Evolutionary conservation across 371 early-diverging fungal species (phyloP).

Genomic region (Conidiobolus incongruus): DNA sequence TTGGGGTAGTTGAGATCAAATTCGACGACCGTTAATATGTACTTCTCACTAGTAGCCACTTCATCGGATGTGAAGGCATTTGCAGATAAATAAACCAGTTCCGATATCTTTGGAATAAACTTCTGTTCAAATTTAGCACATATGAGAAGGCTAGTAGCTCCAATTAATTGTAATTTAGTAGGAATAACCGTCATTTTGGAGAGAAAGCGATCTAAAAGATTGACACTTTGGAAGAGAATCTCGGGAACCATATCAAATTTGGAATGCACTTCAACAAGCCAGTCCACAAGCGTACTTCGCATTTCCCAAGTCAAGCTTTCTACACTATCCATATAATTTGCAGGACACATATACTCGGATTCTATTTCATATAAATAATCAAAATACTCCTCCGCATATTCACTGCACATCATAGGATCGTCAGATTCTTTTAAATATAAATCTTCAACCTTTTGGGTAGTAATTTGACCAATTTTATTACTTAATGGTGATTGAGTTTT

Average conservation of each 20-base stretch:
- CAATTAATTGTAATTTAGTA: constrained; percentile 88
- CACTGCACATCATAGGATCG: constrained; percentile 80
- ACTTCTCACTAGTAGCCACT: constrained; percentile 70
- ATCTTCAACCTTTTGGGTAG: constrained; percentile 12
- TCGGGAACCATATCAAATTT: constrained; percentile 67
- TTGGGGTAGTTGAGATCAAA: constrained; percentile 68
- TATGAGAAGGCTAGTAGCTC: constrained; percentile 77
- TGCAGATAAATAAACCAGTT: constrained; percentile 65
- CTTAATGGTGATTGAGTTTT: too few relatives aligned
- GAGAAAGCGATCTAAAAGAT: constrained; percentile 75
- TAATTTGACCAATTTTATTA: too few relatives aligned
- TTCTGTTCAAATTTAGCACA: constrained; percentile 97
- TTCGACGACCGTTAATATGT: constrained; percentile 56
- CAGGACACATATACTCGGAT: constrained; percentile 40
- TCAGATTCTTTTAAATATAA: constrained; percentile 30
- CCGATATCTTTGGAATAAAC: constrained; percentile 47
- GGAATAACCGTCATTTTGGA: constrained; percentile 52
- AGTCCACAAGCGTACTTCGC: constrained; percentile 53
- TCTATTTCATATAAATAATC: constrained; percentile 56
- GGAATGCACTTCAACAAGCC: constrained; percentile 52
- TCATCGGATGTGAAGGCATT: constrained; percentile 56
- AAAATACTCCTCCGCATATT: constrained; percentile 80
- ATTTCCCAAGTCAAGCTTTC: constrained; percentile 72
- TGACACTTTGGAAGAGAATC: constrained; percentile 66
- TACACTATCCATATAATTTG: constrained; percentile 64